A percentile compares a stretch with the other conserved stretches of the same genome.
phyloP scores from a whole-genome alignment of 164 flowering plant genomes.

The Umbilicus rupestris region DNA sequence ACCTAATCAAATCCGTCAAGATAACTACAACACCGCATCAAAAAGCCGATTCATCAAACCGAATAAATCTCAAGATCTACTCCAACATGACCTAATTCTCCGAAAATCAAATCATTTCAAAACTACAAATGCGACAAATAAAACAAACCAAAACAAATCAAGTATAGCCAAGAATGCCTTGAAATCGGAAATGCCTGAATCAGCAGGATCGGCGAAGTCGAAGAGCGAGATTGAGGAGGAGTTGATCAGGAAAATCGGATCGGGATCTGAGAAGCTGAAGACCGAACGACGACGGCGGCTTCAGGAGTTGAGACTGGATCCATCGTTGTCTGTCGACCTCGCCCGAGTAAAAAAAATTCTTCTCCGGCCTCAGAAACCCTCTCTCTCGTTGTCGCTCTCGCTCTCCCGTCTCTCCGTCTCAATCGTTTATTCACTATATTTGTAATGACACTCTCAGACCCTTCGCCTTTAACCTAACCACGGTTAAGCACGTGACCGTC shows the following conservation, averaged over 20 bases:
- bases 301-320: neutral
- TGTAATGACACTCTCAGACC: neutral
- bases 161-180: neutral
- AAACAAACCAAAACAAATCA: neutral
- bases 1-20: too few relatives aligned
- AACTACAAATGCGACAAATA: neutral
- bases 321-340: conserved; percentile 2
- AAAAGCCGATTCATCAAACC: too few relatives aligned
- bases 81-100: neutral
- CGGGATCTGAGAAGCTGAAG: conserved; percentile 1
- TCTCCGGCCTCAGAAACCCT: conserved; percentile 1
- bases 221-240: neutral
- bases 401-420: neutral
- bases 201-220: too few relatives aligned
- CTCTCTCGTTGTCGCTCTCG: neutral
- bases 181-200: neutral
- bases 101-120: too few relatives aligned
- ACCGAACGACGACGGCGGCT: neutral
- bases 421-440: neutral
- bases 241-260: neutral
- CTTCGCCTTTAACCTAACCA: conserved; percentile 3
- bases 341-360: neutral
- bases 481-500: neutral
- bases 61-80: neutral
- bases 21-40: too few relatives aligned